These are phyloP conservation scores for Russula earlei DNA, from an alignment of 768 basidiomycete genomes.

Conservation along the genomic window DNA sequence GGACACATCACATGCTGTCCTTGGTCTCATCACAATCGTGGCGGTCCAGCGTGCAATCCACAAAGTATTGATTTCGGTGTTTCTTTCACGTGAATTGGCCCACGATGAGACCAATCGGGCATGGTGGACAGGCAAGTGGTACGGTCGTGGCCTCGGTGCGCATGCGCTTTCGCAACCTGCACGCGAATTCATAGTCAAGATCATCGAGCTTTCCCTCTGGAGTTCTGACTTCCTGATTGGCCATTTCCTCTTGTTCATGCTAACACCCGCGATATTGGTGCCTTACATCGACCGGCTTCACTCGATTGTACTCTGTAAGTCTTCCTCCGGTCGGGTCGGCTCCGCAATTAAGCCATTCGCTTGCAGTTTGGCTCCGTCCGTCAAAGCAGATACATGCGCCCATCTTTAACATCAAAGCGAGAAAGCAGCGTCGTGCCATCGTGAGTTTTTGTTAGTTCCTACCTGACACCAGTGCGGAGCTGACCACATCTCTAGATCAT, in stretches of 20 bases:
- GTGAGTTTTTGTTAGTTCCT: conserved; percentile 41
- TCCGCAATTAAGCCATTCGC: conserved; percentile 20
- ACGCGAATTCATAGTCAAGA: conserved; percentile 96
- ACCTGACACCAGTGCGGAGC: background rate
- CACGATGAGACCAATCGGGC: conserved; percentile 97
- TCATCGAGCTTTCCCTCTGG: conserved; percentile 96
- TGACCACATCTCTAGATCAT: conserved; percentile 43
- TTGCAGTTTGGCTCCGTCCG: conserved; percentile 84
- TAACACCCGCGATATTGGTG: conserved; percentile 76
- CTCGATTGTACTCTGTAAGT: conserved; percentile 88
- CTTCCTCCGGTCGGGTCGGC: background rate
- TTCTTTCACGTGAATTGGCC: conserved; percentile 95
- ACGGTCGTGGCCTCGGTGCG: conserved; percentile 84
- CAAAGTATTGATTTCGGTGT: conserved; percentile 89
- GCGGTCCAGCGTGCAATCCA: conserved; percentile 87
- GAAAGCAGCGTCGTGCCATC: conserved; percentile 82
- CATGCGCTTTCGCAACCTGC: conserved; percentile 92
- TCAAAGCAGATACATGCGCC: conserved; percentile 92
- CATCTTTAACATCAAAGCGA: conserved; percentile 82
- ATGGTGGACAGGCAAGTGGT: conserved; percentile 99
- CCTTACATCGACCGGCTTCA: conserved; percentile 85
- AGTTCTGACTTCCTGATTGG: conserved; percentile 87
- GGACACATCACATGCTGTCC: conserved; percentile 93
- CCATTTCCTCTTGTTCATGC: conserved; percentile 76
- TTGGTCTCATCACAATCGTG: conserved; percentile 84